Percentiles rank a stretch among this genome's conserved stretches.
phyloP scores from a whole-genome alignment of 169 alveolate species.

The Miamiensis avidus region DNA sequence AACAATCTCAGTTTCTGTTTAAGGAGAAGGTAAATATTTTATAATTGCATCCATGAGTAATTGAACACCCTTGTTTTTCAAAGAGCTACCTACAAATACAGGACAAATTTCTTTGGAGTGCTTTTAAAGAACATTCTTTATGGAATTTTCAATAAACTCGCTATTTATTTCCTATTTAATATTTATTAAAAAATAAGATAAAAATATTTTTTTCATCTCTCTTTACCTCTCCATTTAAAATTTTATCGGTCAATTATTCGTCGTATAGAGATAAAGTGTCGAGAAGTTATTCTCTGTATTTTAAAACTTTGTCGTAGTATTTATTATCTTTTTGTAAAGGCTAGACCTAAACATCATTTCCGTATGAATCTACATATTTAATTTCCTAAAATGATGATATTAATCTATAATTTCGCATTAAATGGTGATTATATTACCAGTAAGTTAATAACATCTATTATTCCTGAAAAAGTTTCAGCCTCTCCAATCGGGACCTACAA shows the following conservation, averaged over 20 bases:
- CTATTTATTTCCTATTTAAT: background rate
- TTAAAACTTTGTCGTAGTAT: conserved; percentile 34
- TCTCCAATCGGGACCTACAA: conserved; percentile 91
- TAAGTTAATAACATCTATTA: conserved; percentile 81
- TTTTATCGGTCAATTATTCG: conserved; percentile 87
- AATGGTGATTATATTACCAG: background rate
- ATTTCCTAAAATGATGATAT: background rate
- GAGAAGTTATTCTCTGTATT: conserved; percentile 64
- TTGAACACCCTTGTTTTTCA: conserved; percentile 87
- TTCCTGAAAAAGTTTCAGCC: conserved; percentile 82
- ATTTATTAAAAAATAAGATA: background rate
- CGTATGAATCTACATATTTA: background rate
- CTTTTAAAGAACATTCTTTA: conserved; percentile 58
- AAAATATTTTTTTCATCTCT: background rate
- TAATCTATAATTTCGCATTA: background rate
- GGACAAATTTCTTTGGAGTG: conserved; percentile 62
- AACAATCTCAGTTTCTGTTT: conserved; percentile 42
- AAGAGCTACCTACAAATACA: conserved; percentile 90
- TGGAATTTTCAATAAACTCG: conserved; percentile 40
- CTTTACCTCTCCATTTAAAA: conserved; percentile 68
- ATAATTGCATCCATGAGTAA: conserved; percentile 69
- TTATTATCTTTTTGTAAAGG: conserved; percentile 16
- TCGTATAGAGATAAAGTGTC: conserved; percentile 85
- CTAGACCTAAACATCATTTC: conserved; percentile 7
- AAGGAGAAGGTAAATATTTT: conserved; percentile 90